Conservation (phyloP, 2,329 filamentous ascomycete species). For the Aspergillus ibericus region DNA sequence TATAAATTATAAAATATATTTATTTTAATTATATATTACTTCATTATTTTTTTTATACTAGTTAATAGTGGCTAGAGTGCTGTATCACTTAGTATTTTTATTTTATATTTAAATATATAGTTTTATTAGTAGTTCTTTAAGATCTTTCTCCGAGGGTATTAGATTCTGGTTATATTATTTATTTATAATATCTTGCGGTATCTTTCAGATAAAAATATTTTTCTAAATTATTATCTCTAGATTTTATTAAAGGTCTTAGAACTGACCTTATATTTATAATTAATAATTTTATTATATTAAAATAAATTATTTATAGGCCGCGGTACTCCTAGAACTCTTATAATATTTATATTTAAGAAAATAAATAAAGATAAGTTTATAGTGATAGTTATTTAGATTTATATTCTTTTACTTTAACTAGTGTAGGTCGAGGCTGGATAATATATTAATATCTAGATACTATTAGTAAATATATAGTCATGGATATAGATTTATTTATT, state of each 20-base stretch:
- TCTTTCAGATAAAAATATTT: background rate
- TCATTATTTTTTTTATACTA: background rate
- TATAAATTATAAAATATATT: background rate
- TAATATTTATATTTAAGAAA: slow-evolving; percentile 18
- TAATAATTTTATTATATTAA: background rate
- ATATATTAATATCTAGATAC: slow-evolving; percentile 33
- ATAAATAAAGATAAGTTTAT: slow-evolving; percentile 4
- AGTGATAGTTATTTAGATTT: slow-evolving; percentile 16
- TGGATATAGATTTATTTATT: slow-evolving; percentile 29
- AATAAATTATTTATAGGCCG: slow-evolving; percentile 24
- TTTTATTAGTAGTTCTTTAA: background rate
- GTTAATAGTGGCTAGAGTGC: background rate
- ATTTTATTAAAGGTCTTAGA: background rate
- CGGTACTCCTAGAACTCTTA: slow-evolving; percentile 19
- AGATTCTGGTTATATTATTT: background rate
- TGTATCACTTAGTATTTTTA: background rate
- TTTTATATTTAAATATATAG: background rate
- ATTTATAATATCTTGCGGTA: background rate
- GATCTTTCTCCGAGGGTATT: background rate
- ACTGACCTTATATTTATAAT: background rate
- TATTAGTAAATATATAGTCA: slow-evolving; percentile 23
- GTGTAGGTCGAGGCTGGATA: slow-evolving; percentile 26
- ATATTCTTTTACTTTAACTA: slow-evolving; percentile 21
- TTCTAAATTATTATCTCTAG: background rate
- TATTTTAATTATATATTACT: background rate